Conservation (phyloP, 2,329 filamentous ascomycete genomes). For the Ceratocystiopsis sp. region DNA sequence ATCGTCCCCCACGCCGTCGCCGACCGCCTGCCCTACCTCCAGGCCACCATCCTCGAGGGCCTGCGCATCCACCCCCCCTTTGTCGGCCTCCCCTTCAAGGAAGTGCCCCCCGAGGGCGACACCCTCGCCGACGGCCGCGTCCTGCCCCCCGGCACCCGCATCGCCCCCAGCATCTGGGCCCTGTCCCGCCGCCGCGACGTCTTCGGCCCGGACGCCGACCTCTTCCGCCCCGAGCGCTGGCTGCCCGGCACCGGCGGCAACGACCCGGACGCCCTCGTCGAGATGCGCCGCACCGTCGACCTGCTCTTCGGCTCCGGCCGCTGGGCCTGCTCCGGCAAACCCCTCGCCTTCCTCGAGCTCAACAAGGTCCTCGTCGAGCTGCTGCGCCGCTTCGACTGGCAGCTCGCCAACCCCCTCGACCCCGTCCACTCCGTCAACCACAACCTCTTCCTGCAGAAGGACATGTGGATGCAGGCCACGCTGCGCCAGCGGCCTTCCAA, state of each 20-base stretch:
- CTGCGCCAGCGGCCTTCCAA: too few relatives aligned
- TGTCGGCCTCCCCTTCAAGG: slow-evolving; percentile 14
- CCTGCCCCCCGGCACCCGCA: slow-evolving; percentile 28
- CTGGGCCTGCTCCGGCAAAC: slow-evolving; percentile 24
- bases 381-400: slow-evolving; percentile 13
- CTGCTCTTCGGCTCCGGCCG: slow-evolving; percentile 23
- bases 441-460: slow-evolving; percentile 14
- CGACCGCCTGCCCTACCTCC: slow-evolving; percentile 28
- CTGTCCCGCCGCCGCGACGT: slow-evolving; percentile 21
- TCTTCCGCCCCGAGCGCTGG: slow-evolving; percentile 31
- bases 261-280: neutral
- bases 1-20: slow-evolving; percentile 11
- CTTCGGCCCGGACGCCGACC: slow-evolving; percentile 20
- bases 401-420: slow-evolving; percentile 12
- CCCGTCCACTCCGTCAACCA: slow-evolving; percentile 12
- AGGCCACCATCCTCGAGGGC: slow-evolving; percentile 31
- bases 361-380: slow-evolving; percentile 16
- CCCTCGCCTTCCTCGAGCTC: slow-evolving; percentile 25
- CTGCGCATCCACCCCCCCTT: slow-evolving; percentile 29
- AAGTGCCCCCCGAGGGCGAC: slow-evolving; percentile 21
- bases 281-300: slow-evolving; percentile 16
- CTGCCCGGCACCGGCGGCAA: slow-evolving; percentile 8
- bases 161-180: slow-evolving; percentile 13
- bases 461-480: slow-evolving; percentile 14
- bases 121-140: slow-evolving; percentile 21